These are phyloP conservation scores for Globisporangium acanthophoron DNA, from an alignment of 352 stramenopile genomes.

Conservation along the genomic window DNA sequence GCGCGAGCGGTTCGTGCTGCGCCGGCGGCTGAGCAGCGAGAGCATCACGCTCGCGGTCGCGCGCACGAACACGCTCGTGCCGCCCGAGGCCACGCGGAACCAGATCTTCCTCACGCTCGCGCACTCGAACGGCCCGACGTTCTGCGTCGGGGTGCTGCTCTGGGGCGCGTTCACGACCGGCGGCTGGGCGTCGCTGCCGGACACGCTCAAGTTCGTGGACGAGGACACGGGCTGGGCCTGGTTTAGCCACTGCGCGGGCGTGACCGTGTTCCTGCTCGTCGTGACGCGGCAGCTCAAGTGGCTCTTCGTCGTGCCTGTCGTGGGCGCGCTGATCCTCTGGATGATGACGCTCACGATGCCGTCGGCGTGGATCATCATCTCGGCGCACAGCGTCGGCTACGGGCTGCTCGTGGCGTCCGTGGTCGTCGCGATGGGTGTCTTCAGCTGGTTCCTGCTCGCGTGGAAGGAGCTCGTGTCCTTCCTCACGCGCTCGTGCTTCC, in stretches of 20 bases:
- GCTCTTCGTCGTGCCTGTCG: constrained; percentile 66
- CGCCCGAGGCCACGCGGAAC: constrained; percentile 6
- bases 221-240: constrained; percentile 80
- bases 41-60: constrained; percentile 75
- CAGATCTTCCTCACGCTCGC: constrained; percentile 14
- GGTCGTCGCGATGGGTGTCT: constrained; percentile 75
- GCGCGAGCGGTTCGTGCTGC: constrained; percentile 69
- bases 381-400: constrained; percentile 73
- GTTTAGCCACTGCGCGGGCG: constrained; percentile 79
- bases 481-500: constrained; percentile 72
- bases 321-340: constrained; percentile 66
- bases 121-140: constrained; percentile 50
- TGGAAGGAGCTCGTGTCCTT: constrained; percentile 79
- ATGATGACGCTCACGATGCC: constrained; percentile 76
- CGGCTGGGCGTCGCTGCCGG: constrained; percentile 71
- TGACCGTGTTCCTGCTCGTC: constrained; percentile 74
- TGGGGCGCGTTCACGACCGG: constrained; percentile 73
- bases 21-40: constrained; percentile 57
- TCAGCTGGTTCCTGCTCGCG: constrained; percentile 71
- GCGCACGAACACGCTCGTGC: constrained; percentile 37
- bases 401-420: constrained; percentile 64
- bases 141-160: constrained; percentile 55
- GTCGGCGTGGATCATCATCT: constrained; percentile 79
- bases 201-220: constrained; percentile 80
- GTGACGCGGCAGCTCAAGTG: constrained; percentile 66